Percentiles rank a stretch among this genome's conserved stretches.
phyloP scores from a whole-genome alignment of 371 early-diverging fungal species.

The Lichtheimia corymbifera region DNA sequence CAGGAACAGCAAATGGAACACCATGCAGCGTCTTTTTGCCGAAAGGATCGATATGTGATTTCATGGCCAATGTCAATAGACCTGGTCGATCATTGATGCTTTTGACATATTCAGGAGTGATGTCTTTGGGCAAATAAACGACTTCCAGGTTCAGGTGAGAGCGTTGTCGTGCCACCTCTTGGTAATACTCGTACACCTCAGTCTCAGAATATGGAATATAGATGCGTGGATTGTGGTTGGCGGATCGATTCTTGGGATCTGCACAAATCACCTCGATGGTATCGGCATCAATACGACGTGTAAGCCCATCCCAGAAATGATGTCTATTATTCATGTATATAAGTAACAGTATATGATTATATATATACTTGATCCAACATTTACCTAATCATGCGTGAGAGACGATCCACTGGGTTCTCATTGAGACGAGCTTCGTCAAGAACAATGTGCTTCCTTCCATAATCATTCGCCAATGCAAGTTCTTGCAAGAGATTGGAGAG shows the following conservation, averaged over 20 bases:
- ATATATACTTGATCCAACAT: neutral
- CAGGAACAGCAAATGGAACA: constrained; percentile 91
- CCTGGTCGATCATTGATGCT: constrained; percentile 83
- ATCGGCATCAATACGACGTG: constrained; percentile 85
- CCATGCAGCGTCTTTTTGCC: constrained; percentile 48
- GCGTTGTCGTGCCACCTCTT: constrained; percentile 55
- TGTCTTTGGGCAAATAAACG: constrained; percentile 75
- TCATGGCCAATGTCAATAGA: constrained; percentile 79
- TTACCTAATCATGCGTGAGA: constrained; percentile 76
- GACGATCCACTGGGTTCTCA: constrained; percentile 88
- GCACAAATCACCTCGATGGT: constrained; percentile 82
- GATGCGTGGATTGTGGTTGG: constrained; percentile 73
- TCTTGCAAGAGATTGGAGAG: constrained; percentile 92
- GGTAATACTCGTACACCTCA: constrained; percentile 76
- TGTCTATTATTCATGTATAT: constrained; percentile 32
- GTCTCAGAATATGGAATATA: constrained; percentile 84
- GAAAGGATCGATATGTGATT: constrained; percentile 39
- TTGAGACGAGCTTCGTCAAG: constrained; percentile 80
- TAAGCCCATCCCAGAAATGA: constrained; percentile 90
- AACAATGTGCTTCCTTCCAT: constrained; percentile 77
- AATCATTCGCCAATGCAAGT: constrained; percentile 81
- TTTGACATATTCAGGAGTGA: constrained; percentile 86
- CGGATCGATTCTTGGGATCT: constrained; percentile 84
- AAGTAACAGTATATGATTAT: neutral
- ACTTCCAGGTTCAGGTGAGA: constrained; percentile 75